Percentiles rank a stretch among this genome's conserved stretches.
phyloP scores from a whole-genome alignment of 805 yeast genomes.

The Candida boleticola region DNA sequence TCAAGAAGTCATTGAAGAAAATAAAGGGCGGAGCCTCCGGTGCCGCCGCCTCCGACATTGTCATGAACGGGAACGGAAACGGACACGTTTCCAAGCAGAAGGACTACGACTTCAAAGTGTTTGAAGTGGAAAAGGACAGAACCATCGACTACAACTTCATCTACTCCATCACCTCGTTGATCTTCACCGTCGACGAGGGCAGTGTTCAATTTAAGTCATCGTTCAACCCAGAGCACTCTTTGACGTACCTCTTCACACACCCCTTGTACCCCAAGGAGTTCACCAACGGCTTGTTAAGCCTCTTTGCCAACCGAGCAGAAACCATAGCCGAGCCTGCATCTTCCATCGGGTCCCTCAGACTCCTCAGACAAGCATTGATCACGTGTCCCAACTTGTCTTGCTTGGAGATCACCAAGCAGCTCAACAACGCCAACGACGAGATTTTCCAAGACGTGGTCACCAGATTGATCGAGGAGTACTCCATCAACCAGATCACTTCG shows the following conservation, averaged over 20 bases:
- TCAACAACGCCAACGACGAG: slow-evolving; percentile 51
- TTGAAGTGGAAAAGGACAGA: slow-evolving; percentile 65
- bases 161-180: slow-evolving; percentile 40
- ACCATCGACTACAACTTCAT: slow-evolving; percentile 61
- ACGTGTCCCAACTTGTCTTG: slow-evolving; percentile 72
- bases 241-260: slow-evolving; percentile 79
- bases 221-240: slow-evolving; percentile 54
- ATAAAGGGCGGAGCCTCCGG: neutral
- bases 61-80: neutral
- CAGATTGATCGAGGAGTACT: slow-evolving; percentile 65
- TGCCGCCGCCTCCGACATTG: neutral
- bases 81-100: slow-evolving; percentile 7
- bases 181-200: slow-evolving; percentile 23
- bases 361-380: slow-evolving; percentile 78
- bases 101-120: slow-evolving; percentile 37
- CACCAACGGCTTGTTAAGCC: slow-evolving; percentile 53
- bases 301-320: slow-evolving; percentile 28
- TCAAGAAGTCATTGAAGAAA: slow-evolving; percentile 14
- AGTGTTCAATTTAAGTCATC: slow-evolving; percentile 20
- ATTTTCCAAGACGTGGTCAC: slow-evolving; percentile 65
- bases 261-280: slow-evolving; percentile 73
- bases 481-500: slow-evolving; percentile 55
- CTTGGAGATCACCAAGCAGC: slow-evolving; percentile 59
- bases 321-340: neutral
- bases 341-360: slow-evolving; percentile 47